Percentiles rank a stretch among this genome's conserved stretches.
phyloP scores from a whole-genome alignment of 495 filamentous ascomycete species.

The Polyplosphaeria fusca region DNA sequence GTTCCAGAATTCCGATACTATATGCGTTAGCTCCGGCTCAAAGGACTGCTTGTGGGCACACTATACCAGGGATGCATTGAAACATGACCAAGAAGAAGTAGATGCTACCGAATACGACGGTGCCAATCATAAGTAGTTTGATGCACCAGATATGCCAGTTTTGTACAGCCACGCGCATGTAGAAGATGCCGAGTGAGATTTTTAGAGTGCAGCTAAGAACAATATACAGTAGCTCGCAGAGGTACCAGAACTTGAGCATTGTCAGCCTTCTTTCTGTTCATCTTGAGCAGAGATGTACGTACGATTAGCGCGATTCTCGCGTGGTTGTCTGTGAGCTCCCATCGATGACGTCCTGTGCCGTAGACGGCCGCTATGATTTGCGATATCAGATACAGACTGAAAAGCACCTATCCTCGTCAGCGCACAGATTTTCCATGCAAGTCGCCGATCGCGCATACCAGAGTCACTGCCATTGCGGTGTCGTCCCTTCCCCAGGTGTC shows the following conservation, averaged over 20 bases:
- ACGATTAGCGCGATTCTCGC: constrained; percentile 17
- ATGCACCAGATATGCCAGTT: constrained; percentile 45
- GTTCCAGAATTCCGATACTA: constrained; percentile 41
- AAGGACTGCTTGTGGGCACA: not conserved
- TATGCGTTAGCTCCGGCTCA: not conserved
- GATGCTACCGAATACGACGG: constrained; percentile 36
- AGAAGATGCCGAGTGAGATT: constrained; percentile 45
- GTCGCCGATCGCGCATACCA: constrained; percentile 15
- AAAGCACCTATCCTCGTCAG: constrained; percentile 3
- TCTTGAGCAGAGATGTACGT: not conserved
- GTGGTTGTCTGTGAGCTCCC: constrained; percentile 13
- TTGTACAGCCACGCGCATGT: constrained; percentile 44
- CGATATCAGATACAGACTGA: constrained; percentile 16
- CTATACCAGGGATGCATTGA: constrained; percentile 41
- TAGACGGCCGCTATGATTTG: constrained; percentile 13
- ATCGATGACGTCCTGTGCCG: constrained; percentile 19
- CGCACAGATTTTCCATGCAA: not conserved
- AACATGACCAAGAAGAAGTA: constrained; percentile 47
- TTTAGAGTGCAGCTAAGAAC: constrained; percentile 42
- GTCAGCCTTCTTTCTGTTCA: too few relatives aligned
- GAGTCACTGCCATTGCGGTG: constrained; percentile 17
- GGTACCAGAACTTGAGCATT: constrained; percentile 35
- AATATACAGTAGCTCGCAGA: constrained; percentile 44
- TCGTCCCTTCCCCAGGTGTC: constrained; percentile 22
- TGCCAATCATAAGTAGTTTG: constrained; percentile 29